Conservation (phyloP, 2,329 filamentous ascomycete species). For the Furcasterigmium furcatum region DNA sequence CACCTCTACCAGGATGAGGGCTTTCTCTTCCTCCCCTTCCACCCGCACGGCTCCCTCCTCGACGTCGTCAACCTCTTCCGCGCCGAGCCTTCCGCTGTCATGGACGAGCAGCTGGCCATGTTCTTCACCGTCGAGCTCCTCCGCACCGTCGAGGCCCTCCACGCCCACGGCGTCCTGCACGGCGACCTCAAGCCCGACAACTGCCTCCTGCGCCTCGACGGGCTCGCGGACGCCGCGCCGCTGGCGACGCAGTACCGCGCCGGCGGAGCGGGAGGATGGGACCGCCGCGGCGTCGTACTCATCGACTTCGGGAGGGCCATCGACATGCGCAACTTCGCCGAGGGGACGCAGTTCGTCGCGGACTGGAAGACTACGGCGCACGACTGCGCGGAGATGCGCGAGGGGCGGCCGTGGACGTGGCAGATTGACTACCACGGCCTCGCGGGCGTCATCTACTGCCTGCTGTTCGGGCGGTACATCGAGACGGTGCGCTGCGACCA, state of each 20-base stretch:
- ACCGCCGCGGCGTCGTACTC: constrained; percentile 72
- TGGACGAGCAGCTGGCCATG: constrained; percentile 92
- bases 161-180: constrained; percentile 76
- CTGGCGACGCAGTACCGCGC: constrained; percentile 66
- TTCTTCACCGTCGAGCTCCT: constrained; percentile 92
- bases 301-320: constrained; percentile 96
- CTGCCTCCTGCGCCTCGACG: constrained; percentile 80
- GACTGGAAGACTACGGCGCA: constrained; percentile 89
- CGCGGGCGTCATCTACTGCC: constrained; percentile 80
- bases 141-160: constrained; percentile 83
- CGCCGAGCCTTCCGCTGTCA: constrained; percentile 65
- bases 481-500: constrained; percentile 64
- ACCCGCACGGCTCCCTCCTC: constrained; percentile 88
- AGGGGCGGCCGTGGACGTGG: constrained; percentile 92
- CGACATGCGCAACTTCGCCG: constrained; percentile 81
- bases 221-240: constrained; percentile 27
- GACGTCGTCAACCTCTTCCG: constrained; percentile 88
- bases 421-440: constrained; percentile 96
- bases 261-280: constrained; percentile 76
- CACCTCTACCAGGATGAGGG: constrained; percentile 89
- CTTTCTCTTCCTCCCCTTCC: constrained; percentile 83
- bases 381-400: constrained; percentile 94
- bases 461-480: constrained; percentile 94
- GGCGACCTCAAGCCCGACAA: constrained; percentile 97
- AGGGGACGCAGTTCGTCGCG: constrained; percentile 82